Conservation (phyloP, 2,329 filamentous ascomycete genomes). For the Penicillium polonicum region DNA sequence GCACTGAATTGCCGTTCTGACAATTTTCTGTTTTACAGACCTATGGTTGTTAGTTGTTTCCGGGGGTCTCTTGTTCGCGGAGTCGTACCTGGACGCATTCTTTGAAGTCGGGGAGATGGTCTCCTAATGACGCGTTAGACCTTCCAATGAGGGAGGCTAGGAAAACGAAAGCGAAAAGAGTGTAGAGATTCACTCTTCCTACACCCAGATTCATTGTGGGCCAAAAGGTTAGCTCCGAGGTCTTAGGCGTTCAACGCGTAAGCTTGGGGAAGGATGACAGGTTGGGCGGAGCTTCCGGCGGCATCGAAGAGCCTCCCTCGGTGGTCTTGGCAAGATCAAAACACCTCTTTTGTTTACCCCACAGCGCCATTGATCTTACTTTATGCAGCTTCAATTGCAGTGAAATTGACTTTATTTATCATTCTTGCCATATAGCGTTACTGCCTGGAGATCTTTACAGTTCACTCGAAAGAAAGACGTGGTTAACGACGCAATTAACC, state of each 20-base stretch:
- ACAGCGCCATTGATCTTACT: constrained; percentile 1
- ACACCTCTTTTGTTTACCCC: constrained; percentile 7
- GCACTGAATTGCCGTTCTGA: constrained; percentile 60
- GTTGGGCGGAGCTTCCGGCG: constrained; percentile 19
- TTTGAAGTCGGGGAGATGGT: constrained; percentile 81
- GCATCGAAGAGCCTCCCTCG: constrained; percentile 14
- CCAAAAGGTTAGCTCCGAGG: constrained; percentile 3
- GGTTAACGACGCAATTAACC: neutral
- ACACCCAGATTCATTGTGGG: constrained; percentile 30
- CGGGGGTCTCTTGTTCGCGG: neutral
- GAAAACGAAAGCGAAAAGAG: constrained; percentile 34
- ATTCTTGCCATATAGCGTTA: neutral
- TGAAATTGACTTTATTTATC: neutral
- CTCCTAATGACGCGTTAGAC: constrained; percentile 71
- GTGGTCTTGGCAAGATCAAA: constrained; percentile 21
- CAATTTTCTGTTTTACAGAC: constrained; percentile 82
- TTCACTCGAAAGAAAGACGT: neutral
- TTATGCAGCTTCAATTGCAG: neutral
- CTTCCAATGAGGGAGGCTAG: constrained; percentile 36
- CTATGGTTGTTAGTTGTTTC: constrained; percentile 48
- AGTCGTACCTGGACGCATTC: constrained; percentile 73
- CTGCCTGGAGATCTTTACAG: neutral
- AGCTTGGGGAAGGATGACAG: constrained; percentile 15
- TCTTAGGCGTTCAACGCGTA: constrained; percentile 19
- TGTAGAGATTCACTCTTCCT: constrained; percentile 19